A percentile compares a stretch with the other conserved stretches of the same genome.
phyloP scores from a whole-genome alignment of 2,329 filamentous ascomycete species.

The Clonostachys rosea region DNA sequence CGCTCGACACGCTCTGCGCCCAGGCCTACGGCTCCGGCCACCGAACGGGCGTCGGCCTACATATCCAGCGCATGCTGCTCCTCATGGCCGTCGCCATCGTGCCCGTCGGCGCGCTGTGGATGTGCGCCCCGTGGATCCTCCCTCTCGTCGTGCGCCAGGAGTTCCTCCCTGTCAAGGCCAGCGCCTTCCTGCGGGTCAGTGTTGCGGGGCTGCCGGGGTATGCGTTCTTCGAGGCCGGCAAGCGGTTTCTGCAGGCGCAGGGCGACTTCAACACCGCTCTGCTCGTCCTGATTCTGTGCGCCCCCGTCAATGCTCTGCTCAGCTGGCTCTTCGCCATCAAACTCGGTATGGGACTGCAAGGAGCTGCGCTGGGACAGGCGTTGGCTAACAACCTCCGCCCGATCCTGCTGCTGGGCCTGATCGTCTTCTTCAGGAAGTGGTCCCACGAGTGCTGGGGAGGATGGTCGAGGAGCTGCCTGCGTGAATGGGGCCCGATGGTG shows the following conservation, averaged over 20 bases:
- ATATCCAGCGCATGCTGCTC: constrained; percentile 46
- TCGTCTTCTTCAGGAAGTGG: constrained; percentile 32
- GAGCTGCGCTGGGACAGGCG: constrained; percentile 44
- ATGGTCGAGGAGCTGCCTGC: constrained; percentile 24
- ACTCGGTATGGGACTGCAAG: constrained; percentile 38
- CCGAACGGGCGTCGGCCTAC: constrained; percentile 40
- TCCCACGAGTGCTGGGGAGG: constrained; percentile 18
- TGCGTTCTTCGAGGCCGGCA: constrained; percentile 46
- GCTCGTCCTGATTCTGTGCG: constrained; percentile 37
- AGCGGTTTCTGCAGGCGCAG: constrained; percentile 50
- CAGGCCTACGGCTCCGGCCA: constrained; percentile 24
- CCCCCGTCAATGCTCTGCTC: constrained; percentile 40
- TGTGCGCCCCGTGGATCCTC: constrained; percentile 39
- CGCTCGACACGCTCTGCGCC: constrained; percentile 5
- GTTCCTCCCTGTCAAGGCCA: constrained; percentile 40
- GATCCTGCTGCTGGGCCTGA: constrained; percentile 38
- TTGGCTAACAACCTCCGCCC: constrained; percentile 43
- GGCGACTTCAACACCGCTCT: constrained; percentile 46
- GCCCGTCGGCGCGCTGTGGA: constrained; percentile 43
- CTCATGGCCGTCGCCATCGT: constrained; percentile 40
- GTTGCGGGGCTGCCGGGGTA: constrained; percentile 47
- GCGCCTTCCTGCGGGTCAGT: constrained; percentile 40
- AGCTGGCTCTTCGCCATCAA: constrained; percentile 42
- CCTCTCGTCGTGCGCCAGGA: constrained; percentile 38
- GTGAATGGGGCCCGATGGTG: constrained; percentile 33